A percentile compares a stretch with the other conserved stretches of the same genome.
These are phyloP conservation scores for Fraxinus baroniana DNA, from an alignment of 305 asterid genomes.

Conservation along the genomic window DNA sequence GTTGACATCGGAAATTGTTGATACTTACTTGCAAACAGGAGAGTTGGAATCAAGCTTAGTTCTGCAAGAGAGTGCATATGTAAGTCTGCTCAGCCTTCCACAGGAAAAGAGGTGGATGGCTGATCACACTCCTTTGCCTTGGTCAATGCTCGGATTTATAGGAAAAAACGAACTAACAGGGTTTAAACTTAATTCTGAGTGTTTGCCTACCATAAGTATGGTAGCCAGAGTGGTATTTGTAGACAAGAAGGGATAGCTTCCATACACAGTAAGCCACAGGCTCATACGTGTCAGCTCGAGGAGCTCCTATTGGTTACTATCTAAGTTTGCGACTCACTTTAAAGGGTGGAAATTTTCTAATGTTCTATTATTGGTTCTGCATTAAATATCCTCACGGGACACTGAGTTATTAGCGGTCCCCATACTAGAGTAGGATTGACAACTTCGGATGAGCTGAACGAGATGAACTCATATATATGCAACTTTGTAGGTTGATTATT, in stretches of 20 bases:
- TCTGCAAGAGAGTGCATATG: neutral
- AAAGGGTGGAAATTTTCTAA: neutral
- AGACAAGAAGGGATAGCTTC: neutral
- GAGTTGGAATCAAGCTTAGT: neutral
- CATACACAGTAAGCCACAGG: neutral
- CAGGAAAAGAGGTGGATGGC: neutral
- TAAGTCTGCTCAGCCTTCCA: neutral
- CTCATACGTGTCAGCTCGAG: neutral
- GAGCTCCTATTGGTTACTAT: neutral
- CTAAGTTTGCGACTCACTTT: neutral
- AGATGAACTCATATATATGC: neutral
- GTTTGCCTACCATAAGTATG: neutral
- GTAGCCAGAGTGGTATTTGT: neutral
- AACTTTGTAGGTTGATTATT: neutral
- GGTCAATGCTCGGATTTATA: neutral
- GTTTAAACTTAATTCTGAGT: neutral
- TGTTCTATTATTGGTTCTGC: neutral
- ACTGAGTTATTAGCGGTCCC: neutral
- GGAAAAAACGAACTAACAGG: neutral
- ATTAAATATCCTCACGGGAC: neutral
- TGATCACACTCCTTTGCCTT: neutral
- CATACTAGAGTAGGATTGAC: neutral
- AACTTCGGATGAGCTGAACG: neutral
- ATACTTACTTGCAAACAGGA: neutral
- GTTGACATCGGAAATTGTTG: neutral